phyloP scores from a whole-genome alignment of 495 filamentous ascomycete species.

The Apodospora peruviana region DNA sequence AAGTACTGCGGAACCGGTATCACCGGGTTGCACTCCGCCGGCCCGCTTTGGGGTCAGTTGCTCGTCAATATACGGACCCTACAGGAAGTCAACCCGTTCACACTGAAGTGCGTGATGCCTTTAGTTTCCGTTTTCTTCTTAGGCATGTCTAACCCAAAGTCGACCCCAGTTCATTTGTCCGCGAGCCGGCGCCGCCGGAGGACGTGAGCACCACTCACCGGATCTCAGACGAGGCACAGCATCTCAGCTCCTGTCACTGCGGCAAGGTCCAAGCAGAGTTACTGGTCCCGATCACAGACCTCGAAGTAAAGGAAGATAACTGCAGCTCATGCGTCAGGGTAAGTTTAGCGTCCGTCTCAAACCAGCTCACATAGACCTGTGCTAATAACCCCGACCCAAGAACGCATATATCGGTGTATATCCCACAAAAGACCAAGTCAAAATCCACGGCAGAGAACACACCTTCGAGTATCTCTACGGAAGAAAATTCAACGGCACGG shows the following conservation, averaged over 20 bases:
- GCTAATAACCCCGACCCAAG: not conserved
- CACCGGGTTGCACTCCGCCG: slow-evolving; percentile 7
- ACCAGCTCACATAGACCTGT: not conserved
- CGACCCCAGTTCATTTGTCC: too few species aligned
- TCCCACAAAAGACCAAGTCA: slow-evolving; percentile 13
- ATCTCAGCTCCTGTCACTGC: slow-evolving; percentile 15
- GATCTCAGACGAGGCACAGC: too few species aligned
- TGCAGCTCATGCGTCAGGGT: slow-evolving; percentile 19
- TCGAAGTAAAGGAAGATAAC: slow-evolving; percentile 15
- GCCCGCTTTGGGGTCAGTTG: slow-evolving; percentile 4
- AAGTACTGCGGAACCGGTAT: slow-evolving; percentile 12
- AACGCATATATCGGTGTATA: slow-evolving; percentile 15
- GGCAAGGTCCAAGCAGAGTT: slow-evolving; percentile 10
- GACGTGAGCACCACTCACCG: too few species aligned
- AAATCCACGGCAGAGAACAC: slow-evolving; percentile 7
- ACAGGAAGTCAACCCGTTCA: slow-evolving; percentile 12
- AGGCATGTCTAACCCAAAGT: too few species aligned
- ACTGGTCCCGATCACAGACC: not conserved
- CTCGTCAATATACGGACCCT: slow-evolving; percentile 15
- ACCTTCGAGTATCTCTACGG: slow-evolving; percentile 17
- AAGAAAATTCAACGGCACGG: slow-evolving; percentile 1
- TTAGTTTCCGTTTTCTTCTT: too few species aligned
- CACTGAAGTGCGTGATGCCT: slow-evolving; percentile 3
- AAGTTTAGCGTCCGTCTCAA: not conserved
- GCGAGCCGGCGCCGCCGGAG: too few species aligned